Evolutionary conservation across 345 rosid species (phyloP).

Genomic region (Brassica juncea): DNA sequence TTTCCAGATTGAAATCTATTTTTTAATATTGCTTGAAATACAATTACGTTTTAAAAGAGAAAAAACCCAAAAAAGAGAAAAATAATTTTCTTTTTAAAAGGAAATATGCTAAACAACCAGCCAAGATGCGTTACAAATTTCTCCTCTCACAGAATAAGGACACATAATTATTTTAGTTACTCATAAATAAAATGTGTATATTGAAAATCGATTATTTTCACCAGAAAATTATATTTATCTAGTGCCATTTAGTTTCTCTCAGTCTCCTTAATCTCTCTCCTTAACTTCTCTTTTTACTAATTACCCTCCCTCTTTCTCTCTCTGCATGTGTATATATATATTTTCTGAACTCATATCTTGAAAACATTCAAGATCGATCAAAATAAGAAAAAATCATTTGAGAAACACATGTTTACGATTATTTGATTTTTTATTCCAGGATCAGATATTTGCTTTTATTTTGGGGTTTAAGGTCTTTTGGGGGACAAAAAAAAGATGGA

Average conservation of each 20-base stretch:
- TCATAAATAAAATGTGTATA: constrained; percentile 34
- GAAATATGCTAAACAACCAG: constrained; percentile 43
- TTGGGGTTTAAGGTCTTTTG: constrained; percentile 42
- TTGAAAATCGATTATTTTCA: constrained; percentile 35
- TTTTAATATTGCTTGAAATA: not conserved
- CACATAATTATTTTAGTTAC: not conserved
- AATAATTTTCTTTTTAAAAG: constrained; percentile 13
- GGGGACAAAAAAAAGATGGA: constrained; percentile 44
- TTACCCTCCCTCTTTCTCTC: constrained; percentile 31
- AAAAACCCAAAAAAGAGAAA: not conserved
- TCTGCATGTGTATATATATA: constrained; percentile 16
- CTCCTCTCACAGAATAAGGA: constrained; percentile 38
- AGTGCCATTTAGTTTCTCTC: constrained; percentile 41
- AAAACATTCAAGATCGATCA: constrained; percentile 29
- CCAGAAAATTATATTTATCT: constrained; percentile 38
- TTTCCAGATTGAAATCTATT: not conserved
- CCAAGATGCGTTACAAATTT: constrained; percentile 59
- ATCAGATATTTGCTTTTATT: constrained; percentile 25
- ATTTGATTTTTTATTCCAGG: constrained; percentile 19
- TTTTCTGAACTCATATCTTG: constrained; percentile 33
- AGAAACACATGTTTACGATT: constrained; percentile 12
- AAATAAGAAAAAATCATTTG: not conserved
- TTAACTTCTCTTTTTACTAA: constrained; percentile 41
- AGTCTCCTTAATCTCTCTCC: constrained; percentile 37
- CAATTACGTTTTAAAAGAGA: not conserved